phyloP scores from a whole-genome alignment of 345 rosid genomes.

The Theobroma cacao region DNA sequence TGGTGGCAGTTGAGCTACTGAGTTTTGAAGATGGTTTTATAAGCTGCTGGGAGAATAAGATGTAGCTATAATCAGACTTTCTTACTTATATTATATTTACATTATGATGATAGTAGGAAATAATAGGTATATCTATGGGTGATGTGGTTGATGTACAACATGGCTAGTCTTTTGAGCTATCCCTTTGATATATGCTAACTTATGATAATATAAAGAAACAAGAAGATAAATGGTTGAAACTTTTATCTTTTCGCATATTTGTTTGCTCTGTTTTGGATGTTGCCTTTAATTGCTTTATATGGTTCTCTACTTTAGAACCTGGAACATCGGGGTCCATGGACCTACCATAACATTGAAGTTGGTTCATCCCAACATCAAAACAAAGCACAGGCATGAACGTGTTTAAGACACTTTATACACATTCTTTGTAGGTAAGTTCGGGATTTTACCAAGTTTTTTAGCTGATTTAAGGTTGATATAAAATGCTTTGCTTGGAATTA shows the following conservation, averaged over 20 bases:
- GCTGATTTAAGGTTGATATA: no score
- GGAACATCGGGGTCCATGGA: not conserved
- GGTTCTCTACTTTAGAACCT: not conserved
- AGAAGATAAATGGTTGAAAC: not conserved
- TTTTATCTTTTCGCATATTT: not conserved
- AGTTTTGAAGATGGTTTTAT: not conserved
- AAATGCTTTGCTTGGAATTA: no score
- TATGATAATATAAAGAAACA: not conserved
- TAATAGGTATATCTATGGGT: not conserved
- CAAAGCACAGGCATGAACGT: not conserved
- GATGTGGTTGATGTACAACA: not conserved
- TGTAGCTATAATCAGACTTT: not conserved
- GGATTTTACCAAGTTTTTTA: no score
- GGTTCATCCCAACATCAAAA: not conserved
- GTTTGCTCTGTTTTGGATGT: not conserved
- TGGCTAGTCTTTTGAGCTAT: not conserved
- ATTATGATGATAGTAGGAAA: not conserved
- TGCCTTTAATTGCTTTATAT: not conserved
- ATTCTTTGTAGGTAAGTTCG: no score
- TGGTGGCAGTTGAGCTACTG: not conserved
- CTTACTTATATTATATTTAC: not conserved
- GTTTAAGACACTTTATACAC: no score
- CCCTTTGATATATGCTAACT: not conserved
- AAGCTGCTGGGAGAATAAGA: not conserved
- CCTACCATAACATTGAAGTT: not conserved